A percentile compares a stretch with the other conserved stretches of the same genome.
Evolutionary conservation across 2,329 filamentous ascomycete species (phyloP).

Genomic region (Alternaria consortialis): DNA sequence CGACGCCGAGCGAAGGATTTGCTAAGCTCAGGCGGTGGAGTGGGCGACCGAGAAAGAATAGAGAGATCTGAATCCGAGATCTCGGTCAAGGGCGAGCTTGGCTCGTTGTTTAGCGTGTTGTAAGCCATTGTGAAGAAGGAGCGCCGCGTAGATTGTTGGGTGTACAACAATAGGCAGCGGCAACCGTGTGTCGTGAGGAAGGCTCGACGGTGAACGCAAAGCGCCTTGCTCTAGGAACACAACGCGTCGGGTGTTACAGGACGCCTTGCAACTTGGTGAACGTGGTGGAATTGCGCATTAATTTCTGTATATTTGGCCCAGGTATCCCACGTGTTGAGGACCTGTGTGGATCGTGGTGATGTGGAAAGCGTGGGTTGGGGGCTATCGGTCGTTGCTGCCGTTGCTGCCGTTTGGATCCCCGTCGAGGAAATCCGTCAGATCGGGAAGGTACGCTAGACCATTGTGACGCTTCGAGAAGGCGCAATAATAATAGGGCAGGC

Average conservation of each 20-base stretch:
- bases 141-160: constrained; percentile 10
- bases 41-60: constrained; percentile 40
- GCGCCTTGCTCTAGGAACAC: constrained; percentile 17
- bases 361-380: constrained; percentile 12
- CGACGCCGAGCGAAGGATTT: constrained; percentile 37
- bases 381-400: constrained; percentile 32
- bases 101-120: constrained; percentile 25
- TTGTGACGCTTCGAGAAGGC: constrained; percentile 26
- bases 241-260: constrained; percentile 15
- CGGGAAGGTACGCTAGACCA: constrained; percentile 32
- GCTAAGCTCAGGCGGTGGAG: constrained; percentile 44
- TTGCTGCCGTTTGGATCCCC: constrained; percentile 20
- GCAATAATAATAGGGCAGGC: constrained; percentile 24
- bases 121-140: constrained; percentile 41
- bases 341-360: constrained; percentile 8
- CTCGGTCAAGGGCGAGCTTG: constrained; percentile 54
- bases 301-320: not conserved
- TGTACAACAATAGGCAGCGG: constrained; percentile 23
- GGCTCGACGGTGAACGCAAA: constrained; percentile 18
- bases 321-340: constrained; percentile 5
- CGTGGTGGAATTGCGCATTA: constrained; percentile 8
- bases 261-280: not conserved
- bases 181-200: constrained; percentile 20
- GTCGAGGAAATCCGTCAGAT: constrained; percentile 26
- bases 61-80: constrained; percentile 46